Conservation (phyloP, 371 early-diverging fungal genomes). For the Ecytonucleospora hepatopenaei region DNA sequence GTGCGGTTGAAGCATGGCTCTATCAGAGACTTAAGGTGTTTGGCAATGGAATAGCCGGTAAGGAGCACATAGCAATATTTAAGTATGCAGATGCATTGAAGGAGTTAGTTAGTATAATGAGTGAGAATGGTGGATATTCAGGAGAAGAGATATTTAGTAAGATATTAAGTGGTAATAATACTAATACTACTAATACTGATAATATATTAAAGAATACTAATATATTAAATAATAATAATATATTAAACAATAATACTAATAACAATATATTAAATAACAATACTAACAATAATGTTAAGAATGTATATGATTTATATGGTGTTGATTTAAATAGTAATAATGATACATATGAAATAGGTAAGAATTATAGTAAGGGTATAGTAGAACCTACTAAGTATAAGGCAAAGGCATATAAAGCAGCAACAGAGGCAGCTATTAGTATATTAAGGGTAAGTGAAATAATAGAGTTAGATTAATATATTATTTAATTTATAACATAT, state of each 20-base stretch:
- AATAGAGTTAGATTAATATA: slow-evolving; percentile 24
- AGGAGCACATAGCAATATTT: slow-evolving; percentile 89
- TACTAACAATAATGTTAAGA: too few species aligned
- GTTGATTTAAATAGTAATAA: too few species aligned
- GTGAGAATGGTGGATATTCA: slow-evolving; percentile 95
- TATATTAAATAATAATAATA: slow-evolving; percentile 60
- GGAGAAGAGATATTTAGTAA: slow-evolving; percentile 85
- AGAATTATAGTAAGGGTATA: slow-evolving; percentile 87
- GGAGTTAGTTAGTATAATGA: slow-evolving; percentile 87
- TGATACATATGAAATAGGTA: slow-evolving; percentile 72
- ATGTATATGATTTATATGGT: too few species aligned
- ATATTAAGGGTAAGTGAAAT: slow-evolving; percentile 81
- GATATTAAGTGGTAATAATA: slow-evolving; percentile 32
- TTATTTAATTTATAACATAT: not conserved
- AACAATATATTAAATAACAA: too few species aligned
- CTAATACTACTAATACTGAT: too few species aligned
- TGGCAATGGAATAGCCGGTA: slow-evolving; percentile 66
- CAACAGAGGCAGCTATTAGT: slow-evolving; percentile 97
- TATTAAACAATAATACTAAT: not conserved
- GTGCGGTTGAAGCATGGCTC: slow-evolving; percentile 90
- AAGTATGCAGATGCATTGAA: slow-evolving; percentile 89
- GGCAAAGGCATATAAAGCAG: slow-evolving; percentile 88
- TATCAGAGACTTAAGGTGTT: slow-evolving; percentile 91
- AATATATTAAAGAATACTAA: slow-evolving; percentile 47
- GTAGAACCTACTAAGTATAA: slow-evolving; percentile 97